phyloP scores from a whole-genome alignment of 331 rosid species.

The Prunus yedoensis region DNA sequence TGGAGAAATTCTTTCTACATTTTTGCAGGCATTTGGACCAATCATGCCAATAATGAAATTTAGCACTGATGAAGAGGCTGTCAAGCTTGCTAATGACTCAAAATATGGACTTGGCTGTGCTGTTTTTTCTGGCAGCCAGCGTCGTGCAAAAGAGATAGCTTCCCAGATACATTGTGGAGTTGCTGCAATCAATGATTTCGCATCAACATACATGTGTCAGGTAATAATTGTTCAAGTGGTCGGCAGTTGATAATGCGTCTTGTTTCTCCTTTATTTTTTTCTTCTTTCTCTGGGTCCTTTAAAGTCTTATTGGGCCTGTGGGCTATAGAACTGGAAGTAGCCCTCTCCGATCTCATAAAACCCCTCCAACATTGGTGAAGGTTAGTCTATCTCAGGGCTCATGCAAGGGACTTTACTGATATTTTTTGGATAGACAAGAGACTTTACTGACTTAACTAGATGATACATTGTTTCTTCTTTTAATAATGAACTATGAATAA shows the following conservation, averaged over 20 bases:
- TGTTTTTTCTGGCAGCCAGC: conserved; percentile 78
- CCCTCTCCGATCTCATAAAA: not conserved
- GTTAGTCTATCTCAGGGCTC: not conserved
- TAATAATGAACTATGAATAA: not conserved
- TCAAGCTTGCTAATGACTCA: conserved; percentile 84
- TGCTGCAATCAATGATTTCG: conserved; percentile 84
- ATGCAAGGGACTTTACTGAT: not conserved
- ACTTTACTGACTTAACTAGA: no score
- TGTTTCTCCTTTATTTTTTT: not conserved
- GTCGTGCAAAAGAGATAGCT: conserved; percentile 67
- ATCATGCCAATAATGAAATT: conserved; percentile 92
- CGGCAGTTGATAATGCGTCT: not conserved
- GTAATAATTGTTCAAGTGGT: conserved; percentile 30
- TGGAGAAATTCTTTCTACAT: not conserved
- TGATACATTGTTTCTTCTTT: not conserved
- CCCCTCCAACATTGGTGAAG: not conserved
- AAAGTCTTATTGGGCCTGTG: not conserved
- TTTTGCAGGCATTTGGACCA: conserved; percentile 83
- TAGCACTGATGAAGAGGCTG: conserved; percentile 76
- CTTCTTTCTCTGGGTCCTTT: not conserved
- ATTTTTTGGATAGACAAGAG: no score
- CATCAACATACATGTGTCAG: conserved; percentile 87
- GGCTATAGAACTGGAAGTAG: not conserved
- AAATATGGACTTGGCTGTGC: conserved; percentile 88
- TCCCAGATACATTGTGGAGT: conserved; percentile 81